phyloP scores from a whole-genome alignment of 257 asterid species.

The Mitragyna speciosa region DNA sequence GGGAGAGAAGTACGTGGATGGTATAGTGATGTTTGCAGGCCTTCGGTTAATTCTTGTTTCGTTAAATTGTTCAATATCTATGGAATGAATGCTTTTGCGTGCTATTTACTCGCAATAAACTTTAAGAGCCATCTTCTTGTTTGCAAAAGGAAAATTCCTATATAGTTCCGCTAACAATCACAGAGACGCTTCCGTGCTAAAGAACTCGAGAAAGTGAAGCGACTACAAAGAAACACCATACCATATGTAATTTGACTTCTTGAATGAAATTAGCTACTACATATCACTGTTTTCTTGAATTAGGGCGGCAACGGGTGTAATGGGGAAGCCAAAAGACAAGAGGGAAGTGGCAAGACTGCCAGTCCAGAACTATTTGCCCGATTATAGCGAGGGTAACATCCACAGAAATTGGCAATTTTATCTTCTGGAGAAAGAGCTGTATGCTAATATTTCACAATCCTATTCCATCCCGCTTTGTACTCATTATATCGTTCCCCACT shows the following conservation, averaged over 20 bases:
- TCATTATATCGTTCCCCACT: background rate
- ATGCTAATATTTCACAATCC: background rate
- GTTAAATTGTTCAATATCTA: background rate
- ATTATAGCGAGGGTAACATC: background rate
- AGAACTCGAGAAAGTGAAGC: background rate
- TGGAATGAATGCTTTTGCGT: constrained; percentile 9
- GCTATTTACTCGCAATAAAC: background rate
- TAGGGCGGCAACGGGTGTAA: background rate
- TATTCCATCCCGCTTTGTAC: background rate
- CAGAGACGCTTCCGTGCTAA: background rate
- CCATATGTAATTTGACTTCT: background rate
- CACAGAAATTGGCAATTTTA: background rate
- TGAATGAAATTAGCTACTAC: background rate
- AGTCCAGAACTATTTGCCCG: background rate
- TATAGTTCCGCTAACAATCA: background rate
- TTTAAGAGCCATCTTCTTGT: background rate
- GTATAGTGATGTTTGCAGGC: background rate
- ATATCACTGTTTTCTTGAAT: background rate
- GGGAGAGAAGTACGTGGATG: background rate
- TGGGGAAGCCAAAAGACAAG: background rate
- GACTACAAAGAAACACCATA: background rate
- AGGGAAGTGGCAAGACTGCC: background rate
- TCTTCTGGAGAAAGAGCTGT: background rate
- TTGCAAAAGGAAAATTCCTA: background rate
- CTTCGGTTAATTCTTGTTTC: background rate